These are phyloP conservation scores for Pulveroboletus ravenelii DNA, from an alignment of 768 basidiomycete species.

Conservation along the genomic window DNA sequence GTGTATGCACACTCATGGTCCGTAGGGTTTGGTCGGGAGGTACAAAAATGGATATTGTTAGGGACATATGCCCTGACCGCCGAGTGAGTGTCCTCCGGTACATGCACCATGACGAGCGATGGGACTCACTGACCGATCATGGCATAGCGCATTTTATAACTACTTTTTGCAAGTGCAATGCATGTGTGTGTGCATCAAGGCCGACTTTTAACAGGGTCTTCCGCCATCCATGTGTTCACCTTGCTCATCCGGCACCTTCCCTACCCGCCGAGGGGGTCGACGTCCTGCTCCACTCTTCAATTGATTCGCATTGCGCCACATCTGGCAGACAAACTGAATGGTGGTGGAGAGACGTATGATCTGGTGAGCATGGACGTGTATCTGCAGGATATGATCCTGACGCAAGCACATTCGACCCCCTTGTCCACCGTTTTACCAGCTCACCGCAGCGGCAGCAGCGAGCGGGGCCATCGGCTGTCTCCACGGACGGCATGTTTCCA, in stretches of 20 bases:
- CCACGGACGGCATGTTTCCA: neutral
- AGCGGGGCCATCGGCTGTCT: neutral
- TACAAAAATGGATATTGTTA: slow-evolving; percentile 78
- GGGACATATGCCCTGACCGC: slow-evolving; percentile 91
- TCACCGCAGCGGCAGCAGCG: slow-evolving; percentile 13
- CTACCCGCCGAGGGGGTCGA: slow-evolving; percentile 50
- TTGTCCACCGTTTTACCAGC: slow-evolving; percentile 23
- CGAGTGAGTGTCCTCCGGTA: slow-evolving; percentile 51
- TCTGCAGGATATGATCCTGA: slow-evolving; percentile 84
- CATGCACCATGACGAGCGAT: neutral
- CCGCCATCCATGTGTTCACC: slow-evolving; percentile 46
- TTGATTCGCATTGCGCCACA: slow-evolving; percentile 77
- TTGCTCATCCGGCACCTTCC: slow-evolving; percentile 19
- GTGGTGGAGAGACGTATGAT: neutral
- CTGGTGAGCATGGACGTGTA: slow-evolving; percentile 52
- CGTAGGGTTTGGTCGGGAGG: slow-evolving; percentile 76
- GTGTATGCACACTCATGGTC: slow-evolving; percentile 67
- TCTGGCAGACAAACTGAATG: slow-evolving; percentile 28
- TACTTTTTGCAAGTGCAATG: slow-evolving; percentile 92
- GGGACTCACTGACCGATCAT: neutral
- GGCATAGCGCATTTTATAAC: slow-evolving; percentile 83
- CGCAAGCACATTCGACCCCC: slow-evolving; percentile 23
- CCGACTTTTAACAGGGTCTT: slow-evolving; percentile 76
- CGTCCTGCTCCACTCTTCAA: slow-evolving; percentile 73
- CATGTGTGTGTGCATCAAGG: slow-evolving; percentile 63